These are phyloP conservation scores for Endothia cerciana DNA, from an alignment of 2,329 filamentous ascomycete species.

Conservation along the genomic window DNA sequence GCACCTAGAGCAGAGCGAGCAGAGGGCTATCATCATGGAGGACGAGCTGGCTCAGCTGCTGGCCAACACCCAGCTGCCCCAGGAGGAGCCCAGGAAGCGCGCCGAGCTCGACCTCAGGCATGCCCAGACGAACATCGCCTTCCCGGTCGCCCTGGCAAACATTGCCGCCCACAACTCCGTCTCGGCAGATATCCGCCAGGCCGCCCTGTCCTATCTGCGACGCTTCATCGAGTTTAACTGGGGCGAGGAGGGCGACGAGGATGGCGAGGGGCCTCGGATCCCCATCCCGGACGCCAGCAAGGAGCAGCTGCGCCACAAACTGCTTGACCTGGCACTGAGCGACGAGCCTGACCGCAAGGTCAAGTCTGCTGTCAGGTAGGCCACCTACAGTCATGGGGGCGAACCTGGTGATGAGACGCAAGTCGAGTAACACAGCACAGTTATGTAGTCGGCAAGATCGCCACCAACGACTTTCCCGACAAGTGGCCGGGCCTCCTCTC, in stretches of 20 bases:
- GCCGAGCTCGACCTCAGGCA: constrained; percentile 83
- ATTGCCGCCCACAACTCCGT: constrained; percentile 79
- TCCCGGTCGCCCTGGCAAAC: constrained; percentile 77
- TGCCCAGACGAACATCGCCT: constrained; percentile 70
- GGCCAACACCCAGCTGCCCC: constrained; percentile 79
- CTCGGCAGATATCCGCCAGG: constrained; percentile 76
- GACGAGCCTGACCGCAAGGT: constrained; percentile 80
- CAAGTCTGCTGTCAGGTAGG: constrained; percentile 84
- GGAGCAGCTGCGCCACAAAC: constrained; percentile 68
- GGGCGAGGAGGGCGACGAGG: constrained; percentile 71
- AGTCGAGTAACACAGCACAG: constrained; percentile 41
- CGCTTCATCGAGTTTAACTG: constrained; percentile 85
- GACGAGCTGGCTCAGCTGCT: constrained; percentile 89
- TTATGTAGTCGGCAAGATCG: constrained; percentile 88
- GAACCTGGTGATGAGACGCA: constrained; percentile 18
- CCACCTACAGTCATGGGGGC: constrained; percentile 6
- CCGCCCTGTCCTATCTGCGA: constrained; percentile 78
- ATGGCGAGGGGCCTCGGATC: constrained; percentile 58
- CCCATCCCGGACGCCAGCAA: constrained; percentile 76
- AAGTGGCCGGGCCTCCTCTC: constrained; percentile 91
- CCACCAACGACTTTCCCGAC: constrained; percentile 89
- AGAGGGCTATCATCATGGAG: constrained; percentile 67
- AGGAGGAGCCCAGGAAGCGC: constrained; percentile 77
- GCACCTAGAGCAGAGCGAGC: neutral
- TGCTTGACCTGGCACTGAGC: constrained; percentile 79